These are phyloP conservation scores for Linnemannia zychae DNA, from an alignment of 192 early-diverging fungal genomes.

Conservation along the genomic window DNA sequence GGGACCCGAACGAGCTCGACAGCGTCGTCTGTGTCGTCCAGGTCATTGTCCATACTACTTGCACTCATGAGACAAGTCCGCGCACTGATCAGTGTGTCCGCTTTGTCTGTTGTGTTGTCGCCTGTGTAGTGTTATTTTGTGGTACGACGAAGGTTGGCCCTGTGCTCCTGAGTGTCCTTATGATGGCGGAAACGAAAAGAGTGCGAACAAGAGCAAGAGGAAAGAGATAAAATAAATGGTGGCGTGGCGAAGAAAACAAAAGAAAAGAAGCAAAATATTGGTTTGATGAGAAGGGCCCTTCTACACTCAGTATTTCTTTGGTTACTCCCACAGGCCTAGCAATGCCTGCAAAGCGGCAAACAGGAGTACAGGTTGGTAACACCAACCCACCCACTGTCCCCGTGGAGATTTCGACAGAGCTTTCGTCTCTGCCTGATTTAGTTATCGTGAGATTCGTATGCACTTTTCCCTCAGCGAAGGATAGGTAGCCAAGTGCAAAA, in stretches of 20 bases:
- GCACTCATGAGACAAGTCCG: not conserved
- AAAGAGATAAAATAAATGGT: not conserved
- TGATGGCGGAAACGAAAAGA: not conserved
- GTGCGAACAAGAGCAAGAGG: not conserved
- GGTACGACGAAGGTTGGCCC: not conserved
- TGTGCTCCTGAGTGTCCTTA: not conserved
- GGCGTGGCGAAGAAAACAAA: not conserved
- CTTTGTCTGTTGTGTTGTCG: not conserved
- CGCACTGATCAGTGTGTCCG: not conserved
- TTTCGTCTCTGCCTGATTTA: conserved; percentile 34
- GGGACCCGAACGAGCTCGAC: not conserved
- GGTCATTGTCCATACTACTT: not conserved
- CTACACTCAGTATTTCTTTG: conserved; percentile 33
- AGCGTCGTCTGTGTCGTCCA: not conserved
- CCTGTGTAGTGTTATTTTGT: not conserved
- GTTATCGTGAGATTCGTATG: conserved; percentile 57
- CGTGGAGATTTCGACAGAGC: conserved; percentile 10
- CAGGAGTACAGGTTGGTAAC: not conserved
- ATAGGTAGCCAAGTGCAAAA: conserved; percentile 51
- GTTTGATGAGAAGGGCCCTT: conserved; percentile 30
- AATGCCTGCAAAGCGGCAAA: conserved; percentile 19
- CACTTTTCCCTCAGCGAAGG: conserved; percentile 58
- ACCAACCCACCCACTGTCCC: conserved; percentile 11
- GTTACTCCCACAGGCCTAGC: not conserved
- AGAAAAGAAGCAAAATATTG: conserved; percentile 20